These are phyloP conservation scores for Artemisia tridentata DNA, from an alignment of 129 eudicot species.

Conservation along the genomic window DNA sequence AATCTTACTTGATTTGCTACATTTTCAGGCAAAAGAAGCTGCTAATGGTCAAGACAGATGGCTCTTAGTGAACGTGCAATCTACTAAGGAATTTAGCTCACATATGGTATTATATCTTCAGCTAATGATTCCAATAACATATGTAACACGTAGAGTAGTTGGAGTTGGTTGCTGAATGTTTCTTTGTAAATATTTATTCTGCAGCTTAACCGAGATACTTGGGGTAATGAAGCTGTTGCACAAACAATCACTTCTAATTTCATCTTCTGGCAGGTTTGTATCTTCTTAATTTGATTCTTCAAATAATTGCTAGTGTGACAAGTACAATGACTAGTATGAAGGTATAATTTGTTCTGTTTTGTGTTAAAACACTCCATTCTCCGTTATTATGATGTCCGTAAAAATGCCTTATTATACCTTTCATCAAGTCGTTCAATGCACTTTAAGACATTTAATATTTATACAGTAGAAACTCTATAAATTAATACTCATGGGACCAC, in stretches of 20 bases:
- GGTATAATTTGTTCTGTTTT: background rate
- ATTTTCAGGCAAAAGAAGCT: too few species aligned
- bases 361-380: background rate
- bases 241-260: conserved; percentile 80
- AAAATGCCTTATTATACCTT: too few species aligned
- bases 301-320: too few species aligned
- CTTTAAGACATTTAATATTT: background rate
- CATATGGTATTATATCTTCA: conserved; percentile 62
- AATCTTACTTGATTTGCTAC: background rate
- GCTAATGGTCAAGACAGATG: too few species aligned
- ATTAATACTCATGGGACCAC: too few species aligned
- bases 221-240: conserved; percentile 99
- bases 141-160: background rate
- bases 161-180: background rate
- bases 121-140: too few species aligned
- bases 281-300: background rate
- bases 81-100: conserved; percentile 47
- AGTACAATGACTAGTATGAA: too few species aligned
- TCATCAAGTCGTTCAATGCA: too few species aligned
- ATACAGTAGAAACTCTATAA: background rate
- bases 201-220: conserved; percentile 96
- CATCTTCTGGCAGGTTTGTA: conserved; percentile 95
- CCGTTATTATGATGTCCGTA: too few species aligned
- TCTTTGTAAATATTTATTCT: conserved; percentile 23
- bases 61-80: too few species aligned